A percentile compares a stretch with the other conserved stretches of the same genome.
Evolutionary conservation across 768 basidiomycete genomes (phyloP).

Genomic region (Phlebiopsis gigantea): DNA sequence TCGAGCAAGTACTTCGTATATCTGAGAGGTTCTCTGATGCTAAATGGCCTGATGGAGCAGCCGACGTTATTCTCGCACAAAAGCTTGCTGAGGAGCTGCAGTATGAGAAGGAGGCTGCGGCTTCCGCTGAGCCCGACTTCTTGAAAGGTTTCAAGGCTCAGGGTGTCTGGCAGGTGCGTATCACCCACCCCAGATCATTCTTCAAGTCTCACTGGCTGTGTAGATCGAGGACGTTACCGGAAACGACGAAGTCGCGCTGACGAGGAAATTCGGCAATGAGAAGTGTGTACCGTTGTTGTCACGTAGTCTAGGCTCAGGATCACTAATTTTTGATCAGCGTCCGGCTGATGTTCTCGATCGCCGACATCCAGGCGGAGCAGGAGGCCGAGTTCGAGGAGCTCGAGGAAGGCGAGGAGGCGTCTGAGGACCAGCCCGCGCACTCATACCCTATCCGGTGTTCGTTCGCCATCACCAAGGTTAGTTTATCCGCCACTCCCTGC

Average conservation of each 20-base stretch:
- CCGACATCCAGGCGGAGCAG: constrained; percentile 62
- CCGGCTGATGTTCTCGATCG: constrained; percentile 88
- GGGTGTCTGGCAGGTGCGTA: constrained; percentile 73
- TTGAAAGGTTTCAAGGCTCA: constrained; percentile 66
- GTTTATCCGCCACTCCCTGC: not conserved
- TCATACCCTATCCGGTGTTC: constrained; percentile 74
- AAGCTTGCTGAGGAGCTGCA: constrained; percentile 79
- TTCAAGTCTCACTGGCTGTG: not conserved
- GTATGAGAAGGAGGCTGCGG: constrained; percentile 69
- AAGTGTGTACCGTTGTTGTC: constrained; percentile 42
- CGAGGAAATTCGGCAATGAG: constrained; percentile 89
- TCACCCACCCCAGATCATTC: not conserved
- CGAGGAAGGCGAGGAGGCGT: constrained; percentile 36
- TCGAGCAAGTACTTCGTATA: constrained; percentile 30
- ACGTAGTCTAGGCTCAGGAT: not conserved
- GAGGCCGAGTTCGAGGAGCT: constrained; percentile 32
- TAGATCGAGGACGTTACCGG: constrained; percentile 69
- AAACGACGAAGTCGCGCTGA: constrained; percentile 76
- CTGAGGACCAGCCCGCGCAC: constrained; percentile 30
- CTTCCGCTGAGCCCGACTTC: constrained; percentile 60
- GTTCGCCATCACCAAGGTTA: constrained; percentile 81
- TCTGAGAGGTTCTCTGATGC: not conserved
- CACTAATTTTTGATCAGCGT: constrained; percentile 42
- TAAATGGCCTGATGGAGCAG: too few species aligned
- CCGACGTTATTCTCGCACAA: constrained; percentile 68